Percentiles rank a stretch among this genome's conserved stretches.
These are phyloP conservation scores for Pseudogymnoascus sp. DNA, from an alignment of 2,329 filamentous ascomycete species.

Conservation along the genomic window DNA sequence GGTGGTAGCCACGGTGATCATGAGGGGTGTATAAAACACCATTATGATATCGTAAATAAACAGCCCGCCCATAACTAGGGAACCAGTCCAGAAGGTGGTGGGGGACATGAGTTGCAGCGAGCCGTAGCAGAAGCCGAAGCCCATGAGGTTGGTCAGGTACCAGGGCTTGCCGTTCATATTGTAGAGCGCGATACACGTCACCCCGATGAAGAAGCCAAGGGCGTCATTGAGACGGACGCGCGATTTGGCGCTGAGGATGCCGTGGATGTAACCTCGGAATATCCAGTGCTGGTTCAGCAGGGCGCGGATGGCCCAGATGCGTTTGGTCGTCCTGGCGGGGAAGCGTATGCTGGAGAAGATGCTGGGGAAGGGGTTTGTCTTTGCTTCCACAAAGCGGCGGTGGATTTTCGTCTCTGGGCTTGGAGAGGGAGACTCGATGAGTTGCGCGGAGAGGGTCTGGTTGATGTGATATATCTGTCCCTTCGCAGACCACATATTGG, in stretches of 20 bases:
- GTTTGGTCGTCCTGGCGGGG: constrained; percentile 20
- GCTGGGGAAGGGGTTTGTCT: constrained; percentile 35
- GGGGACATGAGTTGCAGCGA: constrained; percentile 79
- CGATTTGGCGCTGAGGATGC: constrained; percentile 16
- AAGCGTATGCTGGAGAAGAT: constrained; percentile 29
- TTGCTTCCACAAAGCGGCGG: constrained; percentile 17
- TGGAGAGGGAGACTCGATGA: constrained; percentile 15
- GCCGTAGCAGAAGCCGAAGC: constrained; percentile 78
- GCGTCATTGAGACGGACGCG: constrained; percentile 22
- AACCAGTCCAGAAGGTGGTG: constrained; percentile 77
- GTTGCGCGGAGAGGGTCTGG: constrained; percentile 29
- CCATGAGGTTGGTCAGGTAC: constrained; percentile 72
- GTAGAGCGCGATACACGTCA: constrained; percentile 22
- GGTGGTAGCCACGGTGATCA: constrained; percentile 80
- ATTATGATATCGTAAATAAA: constrained; percentile 96
- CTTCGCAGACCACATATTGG: constrained; percentile 53
- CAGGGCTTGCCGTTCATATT: constrained; percentile 24
- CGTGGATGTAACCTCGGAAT: constrained; percentile 24
- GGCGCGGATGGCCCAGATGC: constrained; percentile 44
- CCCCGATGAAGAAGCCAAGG: constrained; percentile 23
- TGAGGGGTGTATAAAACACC: constrained; percentile 77
- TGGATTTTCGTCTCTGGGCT: constrained; percentile 10
- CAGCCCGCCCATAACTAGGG: constrained; percentile 65
- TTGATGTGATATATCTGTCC: constrained; percentile 43
- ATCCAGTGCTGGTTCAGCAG: constrained; percentile 45